These are phyloP conservation scores for Rhypophila decipiens DNA, from an alignment of 495 filamentous ascomycete species.

Conservation along the genomic window DNA sequence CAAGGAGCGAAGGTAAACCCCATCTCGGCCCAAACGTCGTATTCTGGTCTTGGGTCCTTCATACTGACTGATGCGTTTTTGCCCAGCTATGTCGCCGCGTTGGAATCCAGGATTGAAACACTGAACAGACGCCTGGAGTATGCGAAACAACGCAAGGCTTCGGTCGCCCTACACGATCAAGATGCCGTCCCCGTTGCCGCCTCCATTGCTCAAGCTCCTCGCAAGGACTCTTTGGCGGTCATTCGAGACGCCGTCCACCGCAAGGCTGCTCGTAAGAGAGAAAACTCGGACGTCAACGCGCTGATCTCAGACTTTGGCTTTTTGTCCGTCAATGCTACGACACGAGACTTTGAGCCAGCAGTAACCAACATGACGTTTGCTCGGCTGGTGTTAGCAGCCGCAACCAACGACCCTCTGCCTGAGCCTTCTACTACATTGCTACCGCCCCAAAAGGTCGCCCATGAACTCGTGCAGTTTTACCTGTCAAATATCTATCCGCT, in stretches of 20 bases:
- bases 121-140: slow-evolving; percentile 66
- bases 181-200: slow-evolving; percentile 24
- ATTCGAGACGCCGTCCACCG: slow-evolving; percentile 54
- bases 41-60: not conserved
- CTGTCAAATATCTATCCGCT: slow-evolving; percentile 72
- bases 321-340: slow-evolving; percentile 85
- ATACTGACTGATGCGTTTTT: not conserved
- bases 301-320: slow-evolving; percentile 78
- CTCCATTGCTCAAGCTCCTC: slow-evolving; percentile 35
- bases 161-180: slow-evolving; percentile 39
- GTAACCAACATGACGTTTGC: slow-evolving; percentile 80
- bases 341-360: slow-evolving; percentile 84
- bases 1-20: slow-evolving; percentile 69
- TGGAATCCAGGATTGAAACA: slow-evolving; percentile 82
- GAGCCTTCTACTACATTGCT: slow-evolving; percentile 48
- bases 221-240: slow-evolving; percentile 53
- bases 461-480: slow-evolving; percentile 69
- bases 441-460: slow-evolving; percentile 59
- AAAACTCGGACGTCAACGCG: slow-evolving; percentile 72
- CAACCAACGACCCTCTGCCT: slow-evolving; percentile 59
- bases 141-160: slow-evolving; percentile 52
- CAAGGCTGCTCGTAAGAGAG: slow-evolving; percentile 51
- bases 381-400: slow-evolving; percentile 68
- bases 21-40: not conserved
- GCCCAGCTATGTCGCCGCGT: slow-evolving; percentile 76